Conservation (phyloP, 495 filamentous ascomycete species). For the Annulohypoxylon bovei region DNA sequence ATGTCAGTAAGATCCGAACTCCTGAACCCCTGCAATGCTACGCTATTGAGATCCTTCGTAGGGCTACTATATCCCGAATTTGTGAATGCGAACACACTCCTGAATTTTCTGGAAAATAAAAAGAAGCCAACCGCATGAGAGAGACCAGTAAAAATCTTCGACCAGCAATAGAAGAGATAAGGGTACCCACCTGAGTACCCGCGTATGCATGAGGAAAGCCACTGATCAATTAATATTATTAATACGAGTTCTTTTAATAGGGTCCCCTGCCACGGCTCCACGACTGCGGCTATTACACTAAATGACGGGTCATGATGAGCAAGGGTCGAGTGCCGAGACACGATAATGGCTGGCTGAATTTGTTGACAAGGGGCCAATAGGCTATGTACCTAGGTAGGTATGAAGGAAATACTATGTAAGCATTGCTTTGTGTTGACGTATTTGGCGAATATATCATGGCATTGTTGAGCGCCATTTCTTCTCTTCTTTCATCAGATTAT, state of each 20-base stretch:
- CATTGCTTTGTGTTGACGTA: neutral
- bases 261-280: constrained; percentile 8
- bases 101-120: neutral
- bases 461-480: neutral
- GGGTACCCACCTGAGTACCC: neutral
- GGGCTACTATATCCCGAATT: neutral
- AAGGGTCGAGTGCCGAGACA: neutral
- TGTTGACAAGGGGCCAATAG: constrained; percentile 25
- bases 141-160: neutral
- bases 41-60: neutral
- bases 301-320: neutral
- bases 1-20: neutral
- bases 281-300: neutral
- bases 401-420: no score
- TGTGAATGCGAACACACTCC: neutral
- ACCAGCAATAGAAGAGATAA: neutral
- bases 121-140: neutral
- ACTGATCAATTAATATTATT: neutral
- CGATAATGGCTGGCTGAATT: neutral
- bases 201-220: neutral
- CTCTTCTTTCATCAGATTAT: neutral
- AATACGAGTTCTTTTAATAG: constrained; percentile 9
- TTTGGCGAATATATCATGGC: constrained; percentile 18
- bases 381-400: no score
- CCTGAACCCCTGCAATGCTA: neutral